phyloP scores from a whole-genome alignment of 2,329 filamentous ascomycete species.

The Hypoxylon sp. region DNA sequence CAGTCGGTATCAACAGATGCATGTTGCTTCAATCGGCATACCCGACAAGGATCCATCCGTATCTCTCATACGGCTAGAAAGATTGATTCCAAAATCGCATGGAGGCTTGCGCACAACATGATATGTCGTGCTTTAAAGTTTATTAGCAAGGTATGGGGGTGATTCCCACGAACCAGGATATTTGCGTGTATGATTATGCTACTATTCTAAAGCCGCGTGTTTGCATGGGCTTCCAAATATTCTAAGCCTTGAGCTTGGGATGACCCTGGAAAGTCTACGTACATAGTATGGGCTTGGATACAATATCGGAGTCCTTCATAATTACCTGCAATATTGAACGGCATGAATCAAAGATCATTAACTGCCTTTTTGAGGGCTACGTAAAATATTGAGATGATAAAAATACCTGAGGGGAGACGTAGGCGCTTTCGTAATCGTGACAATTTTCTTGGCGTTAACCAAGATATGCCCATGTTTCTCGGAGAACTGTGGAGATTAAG shows the following conservation, averaged over 20 bases:
- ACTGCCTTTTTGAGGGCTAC: slow-evolving; percentile 27
- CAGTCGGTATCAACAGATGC: neutral
- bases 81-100: slow-evolving; percentile 1
- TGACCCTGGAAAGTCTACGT: neutral
- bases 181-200: neutral
- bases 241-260: neutral
- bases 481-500: slow-evolving; percentile 31
- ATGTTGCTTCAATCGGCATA: slow-evolving; percentile 3
- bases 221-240: neutral
- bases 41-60: neutral
- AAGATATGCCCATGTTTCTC: slow-evolving; percentile 22
- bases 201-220: slow-evolving; percentile 1
- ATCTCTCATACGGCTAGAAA: neutral
- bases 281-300: neutral
- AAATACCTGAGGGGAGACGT: slow-evolving; percentile 31
- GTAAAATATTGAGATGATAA: slow-evolving; percentile 25
- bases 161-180: neutral
- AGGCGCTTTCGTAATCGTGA: slow-evolving; percentile 9
- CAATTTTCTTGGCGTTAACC: slow-evolving; percentile 32
- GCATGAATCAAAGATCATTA: slow-evolving; percentile 22
- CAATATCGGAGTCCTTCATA: slow-evolving; percentile 5
- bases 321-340: slow-evolving; percentile 10
- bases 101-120: neutral
- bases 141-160: neutral
- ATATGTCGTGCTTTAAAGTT: neutral